A percentile compares a stretch with the other conserved stretches of the same genome.
Evolutionary conservation across 441 rosid species (phyloP).

Genomic region (Raphanus hybrid): DNA sequence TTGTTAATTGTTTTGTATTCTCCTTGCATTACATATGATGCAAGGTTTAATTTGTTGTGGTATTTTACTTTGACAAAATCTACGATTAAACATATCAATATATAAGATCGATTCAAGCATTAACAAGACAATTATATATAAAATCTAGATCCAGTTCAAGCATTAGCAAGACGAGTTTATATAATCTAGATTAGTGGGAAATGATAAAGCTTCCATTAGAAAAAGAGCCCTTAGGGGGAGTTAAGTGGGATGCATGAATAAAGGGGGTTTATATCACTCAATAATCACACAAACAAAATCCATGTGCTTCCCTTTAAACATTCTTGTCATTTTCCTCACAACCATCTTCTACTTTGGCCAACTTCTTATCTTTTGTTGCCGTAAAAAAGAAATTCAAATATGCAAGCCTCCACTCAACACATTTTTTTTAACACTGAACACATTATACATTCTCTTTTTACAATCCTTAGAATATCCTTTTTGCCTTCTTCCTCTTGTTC

Average conservation of each 20-base stretch:
- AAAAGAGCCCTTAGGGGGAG: slow-evolving; percentile 25
- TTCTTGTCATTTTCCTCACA: slow-evolving; percentile 56
- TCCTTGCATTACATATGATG: neutral
- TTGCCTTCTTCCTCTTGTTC: slow-evolving; percentile 42
- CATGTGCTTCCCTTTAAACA: slow-evolving; percentile 65
- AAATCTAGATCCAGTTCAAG: too few relatives aligned
- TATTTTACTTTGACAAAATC: neutral
- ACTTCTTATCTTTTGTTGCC: slow-evolving; percentile 11
- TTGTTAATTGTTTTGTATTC: neutral
- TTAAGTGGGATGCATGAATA: slow-evolving; percentile 42
- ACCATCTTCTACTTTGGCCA: slow-evolving; percentile 48
- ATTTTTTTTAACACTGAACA: neutral
- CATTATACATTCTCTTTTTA: slow-evolving; percentile 44
- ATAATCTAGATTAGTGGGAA: neutral
- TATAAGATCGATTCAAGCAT: neutral
- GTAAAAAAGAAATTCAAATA: neutral
- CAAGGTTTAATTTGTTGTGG: neutral
- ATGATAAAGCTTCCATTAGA: neutral
- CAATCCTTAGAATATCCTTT: slow-evolving; percentile 45
- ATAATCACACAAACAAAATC: slow-evolving; percentile 78
- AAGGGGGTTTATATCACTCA: slow-evolving; percentile 13
- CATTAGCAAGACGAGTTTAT: neutral
- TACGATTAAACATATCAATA: neutral
- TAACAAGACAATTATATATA: neutral
- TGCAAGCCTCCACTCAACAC: slow-evolving; percentile 33